These are phyloP conservation scores for Phytopythium chamaehyphon DNA, from an alignment of 352 stramenopile species.

Conservation along the genomic window DNA sequence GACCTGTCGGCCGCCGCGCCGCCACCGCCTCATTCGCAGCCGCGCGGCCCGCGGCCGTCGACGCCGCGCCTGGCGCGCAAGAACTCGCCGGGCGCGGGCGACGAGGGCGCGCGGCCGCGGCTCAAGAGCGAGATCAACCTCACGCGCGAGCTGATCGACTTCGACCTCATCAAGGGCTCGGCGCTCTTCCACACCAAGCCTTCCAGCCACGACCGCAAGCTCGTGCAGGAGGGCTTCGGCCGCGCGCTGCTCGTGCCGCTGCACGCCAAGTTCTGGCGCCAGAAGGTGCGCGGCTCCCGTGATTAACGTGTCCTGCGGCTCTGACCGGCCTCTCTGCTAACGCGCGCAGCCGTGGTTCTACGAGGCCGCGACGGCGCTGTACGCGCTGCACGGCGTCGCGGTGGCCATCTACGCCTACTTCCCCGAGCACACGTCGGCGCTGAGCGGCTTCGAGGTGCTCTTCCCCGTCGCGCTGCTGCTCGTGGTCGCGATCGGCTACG, in stretches of 20 bases:
- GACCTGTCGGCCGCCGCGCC: no score
- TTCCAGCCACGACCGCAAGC: conserved; percentile 72
- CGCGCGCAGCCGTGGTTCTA: conserved; percentile 63
- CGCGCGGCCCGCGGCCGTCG: conserved; percentile 10
- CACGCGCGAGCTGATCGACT: conserved; percentile 79
- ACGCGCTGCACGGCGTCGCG: conserved; percentile 42
- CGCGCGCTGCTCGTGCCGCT: conserved; percentile 74
- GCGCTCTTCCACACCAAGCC: conserved; percentile 86
- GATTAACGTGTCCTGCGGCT: no score
- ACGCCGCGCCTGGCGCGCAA: conserved; percentile 39
- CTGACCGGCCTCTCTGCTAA: no score
- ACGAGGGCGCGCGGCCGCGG: conserved; percentile 31
- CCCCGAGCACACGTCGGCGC: conserved; percentile 31
- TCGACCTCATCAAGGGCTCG: conserved; percentile 86
- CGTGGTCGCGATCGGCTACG: conserved; percentile 71
- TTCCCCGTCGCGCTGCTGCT: conserved; percentile 56
- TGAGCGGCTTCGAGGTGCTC: conserved; percentile 68
- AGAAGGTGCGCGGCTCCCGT: conserved; percentile 34
- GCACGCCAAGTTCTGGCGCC: conserved; percentile 64
- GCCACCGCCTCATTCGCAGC: no score
- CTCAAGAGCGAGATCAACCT: conserved; percentile 60
- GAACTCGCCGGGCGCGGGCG: conserved; percentile 27
- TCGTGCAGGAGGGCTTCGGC: conserved; percentile 66
- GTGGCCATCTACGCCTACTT: conserved; percentile 51
- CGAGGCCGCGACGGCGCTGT: conserved; percentile 48